phyloP scores from a whole-genome alignment of 257 asterid genomes.

The Solanum tacnaense region DNA sequence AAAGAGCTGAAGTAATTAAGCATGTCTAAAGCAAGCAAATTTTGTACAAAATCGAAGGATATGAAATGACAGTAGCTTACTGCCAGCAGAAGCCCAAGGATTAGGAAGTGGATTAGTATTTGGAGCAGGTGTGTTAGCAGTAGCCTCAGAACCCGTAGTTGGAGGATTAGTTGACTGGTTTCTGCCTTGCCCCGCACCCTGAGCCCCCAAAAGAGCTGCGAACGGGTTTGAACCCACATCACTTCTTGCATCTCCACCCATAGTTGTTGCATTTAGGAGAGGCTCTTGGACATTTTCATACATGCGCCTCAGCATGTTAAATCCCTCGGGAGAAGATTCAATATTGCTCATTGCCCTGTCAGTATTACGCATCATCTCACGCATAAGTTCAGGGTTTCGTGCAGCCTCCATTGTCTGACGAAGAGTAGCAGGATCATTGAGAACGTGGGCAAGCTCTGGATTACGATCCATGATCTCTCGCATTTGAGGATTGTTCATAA shows the following conservation, averaged over 20 bases:
- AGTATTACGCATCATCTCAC: constrained; percentile 60
- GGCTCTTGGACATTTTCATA: constrained; percentile 61
- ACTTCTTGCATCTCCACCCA: constrained; percentile 32
- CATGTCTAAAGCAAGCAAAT: neutral
- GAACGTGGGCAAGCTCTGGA: constrained; percentile 46
- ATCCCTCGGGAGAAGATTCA: constrained; percentile 59
- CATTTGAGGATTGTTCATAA: constrained; percentile 56
- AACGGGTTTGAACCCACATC: constrained; percentile 39
- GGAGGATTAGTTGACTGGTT: constrained; percentile 19
- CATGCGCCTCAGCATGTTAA: constrained; percentile 60
- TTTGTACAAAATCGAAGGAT: neutral
- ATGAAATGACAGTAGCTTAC: constrained; percentile 16
- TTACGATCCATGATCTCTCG: constrained; percentile 53
- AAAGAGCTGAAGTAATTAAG: neutral
- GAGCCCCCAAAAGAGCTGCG: constrained; percentile 37
- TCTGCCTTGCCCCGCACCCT: constrained; percentile 23
- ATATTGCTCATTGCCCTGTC: constrained; percentile 62
- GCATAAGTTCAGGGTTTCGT: constrained; percentile 57
- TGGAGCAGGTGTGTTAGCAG: constrained; percentile 38
- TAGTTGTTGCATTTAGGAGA: constrained; percentile 43
- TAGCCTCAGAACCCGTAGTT: constrained; percentile 16
- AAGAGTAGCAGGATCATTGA: constrained; percentile 52
- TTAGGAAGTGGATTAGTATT: constrained; percentile 53
- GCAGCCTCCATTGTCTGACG: constrained; percentile 63
- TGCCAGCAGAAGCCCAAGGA: constrained; percentile 44